Evolutionary conservation across 176 grass and related monocot species (phyloP).

Genomic region (Musa schizocarpa): DNA sequence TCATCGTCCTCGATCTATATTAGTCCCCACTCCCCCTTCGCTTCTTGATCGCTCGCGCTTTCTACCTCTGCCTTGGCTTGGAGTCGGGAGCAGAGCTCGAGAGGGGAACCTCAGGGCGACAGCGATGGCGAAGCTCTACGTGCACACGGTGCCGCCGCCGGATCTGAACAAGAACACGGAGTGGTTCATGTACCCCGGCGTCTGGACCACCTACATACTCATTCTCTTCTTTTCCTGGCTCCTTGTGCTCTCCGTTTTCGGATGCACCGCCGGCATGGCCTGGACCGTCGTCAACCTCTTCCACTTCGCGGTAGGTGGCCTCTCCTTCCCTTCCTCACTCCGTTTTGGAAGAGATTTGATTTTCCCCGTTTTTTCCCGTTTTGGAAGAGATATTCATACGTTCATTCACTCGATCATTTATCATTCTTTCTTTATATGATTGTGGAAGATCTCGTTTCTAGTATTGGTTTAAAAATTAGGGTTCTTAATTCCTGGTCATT

Average conservation of each 20-base stretch:
- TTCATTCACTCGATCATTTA: neutral
- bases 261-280: neutral
- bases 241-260: conserved; percentile 2
- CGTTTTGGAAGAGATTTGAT: neutral
- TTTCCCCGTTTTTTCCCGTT: neutral
- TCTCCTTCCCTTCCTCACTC: too few relatives aligned
- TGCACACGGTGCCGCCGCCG: neutral
- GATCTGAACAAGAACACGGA: conserved; percentile 9
- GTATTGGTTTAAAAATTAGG: neutral
- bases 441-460: neutral
- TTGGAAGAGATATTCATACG: neutral
- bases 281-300: conserved; percentile 8
- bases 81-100: neutral
- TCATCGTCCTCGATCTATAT: neutral
- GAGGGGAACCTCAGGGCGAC: neutral
- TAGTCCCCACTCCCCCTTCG: neutral
- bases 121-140: neutral
- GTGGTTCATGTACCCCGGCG: conserved; percentile 6
- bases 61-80: neutral
- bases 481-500: neutral
- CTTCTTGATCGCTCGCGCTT: neutral
- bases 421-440: neutral
- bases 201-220: conserved; percentile 6
- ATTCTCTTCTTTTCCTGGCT: conserved; percentile 3
- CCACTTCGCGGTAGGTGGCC: conserved; percentile 1